Evolutionary conservation across 2,329 filamentous ascomycete genomes (phyloP).

Genomic region (Arthrocladium fulminans): DNA sequence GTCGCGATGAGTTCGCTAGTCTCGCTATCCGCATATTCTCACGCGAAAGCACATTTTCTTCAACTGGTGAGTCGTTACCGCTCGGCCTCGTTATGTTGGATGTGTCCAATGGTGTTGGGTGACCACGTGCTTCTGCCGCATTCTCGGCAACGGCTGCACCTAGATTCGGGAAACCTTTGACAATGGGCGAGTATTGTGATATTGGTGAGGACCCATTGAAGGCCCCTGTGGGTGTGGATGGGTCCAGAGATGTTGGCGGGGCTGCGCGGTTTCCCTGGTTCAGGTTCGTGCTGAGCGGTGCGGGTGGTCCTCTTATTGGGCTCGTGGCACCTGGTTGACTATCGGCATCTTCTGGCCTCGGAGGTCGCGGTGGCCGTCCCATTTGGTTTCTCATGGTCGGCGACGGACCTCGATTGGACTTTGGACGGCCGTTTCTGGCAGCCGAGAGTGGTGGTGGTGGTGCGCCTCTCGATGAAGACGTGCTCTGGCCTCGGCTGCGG

Average conservation of each 20-base stretch:
- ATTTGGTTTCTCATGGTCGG: slow-evolving; percentile 8
- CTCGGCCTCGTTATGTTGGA: slow-evolving; percentile 8
- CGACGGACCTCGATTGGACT: slow-evolving; percentile 16
- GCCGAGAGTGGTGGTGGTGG: not conserved
- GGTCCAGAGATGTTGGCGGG: slow-evolving; percentile 17
- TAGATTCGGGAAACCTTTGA: slow-evolving; percentile 17
- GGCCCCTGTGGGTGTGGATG: slow-evolving; percentile 17
- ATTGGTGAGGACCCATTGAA: slow-evolving; percentile 22
- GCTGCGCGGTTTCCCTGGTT: slow-evolving; percentile 15
- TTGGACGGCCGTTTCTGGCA: not conserved
- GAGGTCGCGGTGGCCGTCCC: not conserved
- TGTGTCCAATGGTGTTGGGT: slow-evolving; percentile 15
- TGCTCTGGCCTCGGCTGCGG: slow-evolving; percentile 8
- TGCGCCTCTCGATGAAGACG: not conserved
- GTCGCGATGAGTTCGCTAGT: slow-evolving; percentile 17
- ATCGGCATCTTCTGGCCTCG: not conserved
- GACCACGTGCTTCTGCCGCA: slow-evolving; percentile 5
- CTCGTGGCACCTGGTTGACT: not conserved
- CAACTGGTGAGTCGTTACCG: not conserved
- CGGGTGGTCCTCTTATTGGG: not conserved
- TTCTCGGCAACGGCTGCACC: not conserved
- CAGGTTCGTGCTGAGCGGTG: slow-evolving; percentile 12
- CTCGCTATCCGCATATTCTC: slow-evolving; percentile 22
- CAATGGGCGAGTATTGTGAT: slow-evolving; percentile 23
- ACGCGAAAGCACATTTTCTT: slow-evolving; percentile 13